These are phyloP conservation scores for Blepharisma japonicum DNA, from an alignment of 73 alveolate species.

Conservation along the genomic window DNA sequence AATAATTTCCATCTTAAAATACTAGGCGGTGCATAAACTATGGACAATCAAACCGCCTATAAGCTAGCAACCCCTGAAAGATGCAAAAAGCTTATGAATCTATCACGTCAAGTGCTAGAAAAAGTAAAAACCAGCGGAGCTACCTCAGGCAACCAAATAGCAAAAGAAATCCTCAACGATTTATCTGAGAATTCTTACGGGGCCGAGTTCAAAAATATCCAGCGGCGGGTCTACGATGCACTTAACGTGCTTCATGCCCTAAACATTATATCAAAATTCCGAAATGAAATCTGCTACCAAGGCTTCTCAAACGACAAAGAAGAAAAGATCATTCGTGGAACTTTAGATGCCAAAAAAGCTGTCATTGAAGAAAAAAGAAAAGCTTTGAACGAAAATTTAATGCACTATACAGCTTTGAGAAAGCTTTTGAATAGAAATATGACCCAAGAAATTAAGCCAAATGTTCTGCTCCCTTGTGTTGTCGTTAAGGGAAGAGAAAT, in stretches of 20 bases:
- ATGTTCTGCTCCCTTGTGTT: no score
- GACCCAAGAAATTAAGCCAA: no score
- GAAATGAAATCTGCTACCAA: conserved; percentile 40
- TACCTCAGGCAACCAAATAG: conserved; percentile 2
- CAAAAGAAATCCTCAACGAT: background rate
- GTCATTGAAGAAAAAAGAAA: no score
- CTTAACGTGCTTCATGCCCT: conserved; percentile 80
- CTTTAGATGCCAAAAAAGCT: no score
- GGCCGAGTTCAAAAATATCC: conserved; percentile 76
- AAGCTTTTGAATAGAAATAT: no score
- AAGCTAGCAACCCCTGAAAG: background rate
- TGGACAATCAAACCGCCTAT: no score
- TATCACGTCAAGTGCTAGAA: background rate
- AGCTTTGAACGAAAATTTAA: no score
- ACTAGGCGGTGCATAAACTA: no score
- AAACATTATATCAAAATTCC: conserved; percentile 65
- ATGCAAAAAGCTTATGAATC: background rate
- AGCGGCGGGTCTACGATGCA: conserved; percentile 90
- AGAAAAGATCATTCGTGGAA: no score
- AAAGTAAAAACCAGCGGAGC: background rate
- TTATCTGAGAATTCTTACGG: conserved; percentile 19
- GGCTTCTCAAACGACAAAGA: background rate
- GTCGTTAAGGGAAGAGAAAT: no score
- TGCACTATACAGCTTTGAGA: no score
- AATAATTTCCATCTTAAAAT: no score